Base-by-base conservation (phyloP, 768 basidiomycete species). In the Lyophyllum semitale region DNA sequence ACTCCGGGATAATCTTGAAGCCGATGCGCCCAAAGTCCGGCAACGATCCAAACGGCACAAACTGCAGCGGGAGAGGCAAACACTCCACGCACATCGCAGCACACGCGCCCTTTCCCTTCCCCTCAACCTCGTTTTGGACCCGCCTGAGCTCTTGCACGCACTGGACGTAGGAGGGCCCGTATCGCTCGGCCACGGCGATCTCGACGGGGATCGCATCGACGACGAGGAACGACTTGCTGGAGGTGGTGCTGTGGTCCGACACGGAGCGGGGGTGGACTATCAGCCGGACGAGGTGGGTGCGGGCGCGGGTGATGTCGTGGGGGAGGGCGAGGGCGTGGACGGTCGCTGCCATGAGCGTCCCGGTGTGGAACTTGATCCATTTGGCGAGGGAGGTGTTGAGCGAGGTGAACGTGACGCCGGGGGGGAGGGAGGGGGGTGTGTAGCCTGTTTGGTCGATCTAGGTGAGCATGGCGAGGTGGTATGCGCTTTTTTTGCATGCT, bases 31-130 rank as follows among this genome's bases (percentile, higher is more conserved):
- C 59, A 26, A 66, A 22, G 44, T 64, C 51, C 55, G 43, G 58
- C 56, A 72, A 50, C 17, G 65, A 67, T 15, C 68, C 70, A 51
- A 71, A 69, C n/a, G 70, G 72, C 17, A 71, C 64, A 12, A 68
- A 65, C 49, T 69, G 69, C 59, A 70, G 64, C 4, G 62, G 61
- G 6, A 73, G 59, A n/a, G 66, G 70, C 17, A 54, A 51, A 52
- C 67, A 72, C 54, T 68, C 66, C 18, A 71, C 48, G 47, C 57
- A 55, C 50, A 60, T 54, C 6, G 66, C 68, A 11, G 68, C 63
- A 5, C 70, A 57, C 5, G 61, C 49, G 1, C 69, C 69, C 25
- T 56, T 57, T 25, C 58, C 48, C 55, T 54, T 53, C 2, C 48
- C 37, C 54, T 71, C 70, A 40, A 59, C 59, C 29, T 71, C 69